Conservation (phyloP, 2,329 filamentous ascomycete genomes). For the Beauveria sp. region DNA sequence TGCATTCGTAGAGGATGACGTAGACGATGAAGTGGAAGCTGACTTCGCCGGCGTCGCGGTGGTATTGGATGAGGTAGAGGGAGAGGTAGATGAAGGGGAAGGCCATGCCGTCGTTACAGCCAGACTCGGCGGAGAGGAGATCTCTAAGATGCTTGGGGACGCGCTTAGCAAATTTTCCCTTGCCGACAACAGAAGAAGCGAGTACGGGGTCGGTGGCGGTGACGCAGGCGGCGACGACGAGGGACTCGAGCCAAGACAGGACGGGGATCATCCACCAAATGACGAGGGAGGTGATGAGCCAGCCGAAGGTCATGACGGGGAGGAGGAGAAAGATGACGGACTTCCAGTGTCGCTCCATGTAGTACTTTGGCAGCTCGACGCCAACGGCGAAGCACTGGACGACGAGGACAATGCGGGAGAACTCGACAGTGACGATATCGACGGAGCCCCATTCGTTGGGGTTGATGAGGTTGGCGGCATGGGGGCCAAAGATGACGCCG, state of each 20-base stretch:
- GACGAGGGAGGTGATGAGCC: slow-evolving; percentile 86
- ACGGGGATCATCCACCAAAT: slow-evolving; percentile 83
- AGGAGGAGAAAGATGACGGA: slow-evolving; percentile 83
- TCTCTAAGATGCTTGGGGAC: slow-evolving; percentile 97
- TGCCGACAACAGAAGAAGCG: slow-evolving; percentile 95
- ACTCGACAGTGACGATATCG: slow-evolving; percentile 82
- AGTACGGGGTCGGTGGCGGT: slow-evolving; percentile 96
- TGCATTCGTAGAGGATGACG: slow-evolving; percentile 89
- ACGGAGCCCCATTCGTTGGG: slow-evolving; percentile 71
- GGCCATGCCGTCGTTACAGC: slow-evolving; percentile 99
- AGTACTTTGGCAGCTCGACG: slow-evolving; percentile 82
- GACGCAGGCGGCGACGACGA: slow-evolving; percentile 84
- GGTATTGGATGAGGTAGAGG: slow-evolving; percentile 80
- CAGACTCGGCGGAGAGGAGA: slow-evolving; percentile 88
- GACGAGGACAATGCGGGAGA: slow-evolving; percentile 81
- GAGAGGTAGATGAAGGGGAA: slow-evolving; percentile 96
- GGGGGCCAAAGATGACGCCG: slow-evolving; percentile 82
- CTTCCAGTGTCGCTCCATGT: slow-evolving; percentile 97
- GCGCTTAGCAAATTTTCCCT: slow-evolving; percentile 96
- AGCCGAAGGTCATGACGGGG: slow-evolving; percentile 96
- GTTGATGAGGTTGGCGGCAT: slow-evolving; percentile 74
- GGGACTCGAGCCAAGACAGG: slow-evolving; percentile 81
- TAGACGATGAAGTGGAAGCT: slow-evolving; percentile 82
- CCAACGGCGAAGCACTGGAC: slow-evolving; percentile 90
- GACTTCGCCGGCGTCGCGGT: slow-evolving; percentile 59